These are phyloP conservation scores for Yamadazyma mexicana DNA, from an alignment of 1,139 yeast species.

Conservation along the genomic window DNA sequence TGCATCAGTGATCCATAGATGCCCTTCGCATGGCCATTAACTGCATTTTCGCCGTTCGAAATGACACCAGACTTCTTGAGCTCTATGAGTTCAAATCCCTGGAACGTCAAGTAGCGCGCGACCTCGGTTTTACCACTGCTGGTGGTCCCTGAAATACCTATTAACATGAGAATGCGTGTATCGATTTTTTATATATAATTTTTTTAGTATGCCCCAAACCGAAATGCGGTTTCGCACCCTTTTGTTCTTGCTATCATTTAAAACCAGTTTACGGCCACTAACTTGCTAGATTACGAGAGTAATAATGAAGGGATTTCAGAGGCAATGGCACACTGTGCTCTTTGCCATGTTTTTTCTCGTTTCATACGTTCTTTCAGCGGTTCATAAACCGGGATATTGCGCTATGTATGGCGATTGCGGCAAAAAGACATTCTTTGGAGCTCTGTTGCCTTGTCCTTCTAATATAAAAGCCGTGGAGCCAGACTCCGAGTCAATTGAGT, in stretches of 20 bases:
- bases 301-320: neutral
- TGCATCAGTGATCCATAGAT: conserved; percentile 13
- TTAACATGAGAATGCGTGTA: conserved; percentile 49
- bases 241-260: neutral
- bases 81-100: conserved; percentile 50
- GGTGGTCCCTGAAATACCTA: conserved; percentile 73
- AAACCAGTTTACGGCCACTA: neutral
- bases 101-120: conserved; percentile 54
- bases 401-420: conserved; percentile 74
- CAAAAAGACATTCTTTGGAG: conserved; percentile 75
- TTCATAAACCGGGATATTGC: conserved; percentile 44
- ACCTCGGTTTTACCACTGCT: conserved; percentile 72
- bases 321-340: neutral
- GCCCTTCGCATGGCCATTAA: conserved; percentile 3
- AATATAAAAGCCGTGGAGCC: conserved; percentile 49
- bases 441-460: conserved; percentile 75
- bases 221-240: conserved; percentile 4
- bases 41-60: no score
- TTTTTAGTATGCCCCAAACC: neutral
- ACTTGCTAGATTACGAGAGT: neutral
- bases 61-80: conserved; percentile 8
- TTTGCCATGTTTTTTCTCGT: neutral
- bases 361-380: neutral
- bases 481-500: conserved; percentile 40
- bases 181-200: neutral